Evolutionary conservation across 805 yeast genomes (phyloP).

Genomic region (Kazachstania taianensis): DNA sequence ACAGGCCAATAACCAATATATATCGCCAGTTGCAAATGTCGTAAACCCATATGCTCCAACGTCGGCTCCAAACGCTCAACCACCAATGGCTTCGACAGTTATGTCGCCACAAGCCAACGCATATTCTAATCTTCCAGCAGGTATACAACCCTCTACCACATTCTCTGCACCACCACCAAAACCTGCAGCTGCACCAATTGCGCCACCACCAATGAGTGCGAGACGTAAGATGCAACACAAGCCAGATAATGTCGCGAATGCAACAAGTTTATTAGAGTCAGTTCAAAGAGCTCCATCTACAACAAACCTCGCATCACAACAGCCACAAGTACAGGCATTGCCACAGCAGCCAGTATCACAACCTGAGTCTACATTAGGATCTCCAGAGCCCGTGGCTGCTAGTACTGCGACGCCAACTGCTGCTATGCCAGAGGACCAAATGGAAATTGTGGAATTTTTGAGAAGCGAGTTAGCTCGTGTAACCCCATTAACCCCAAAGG

Average conservation of each 20-base stretch:
- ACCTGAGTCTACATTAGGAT: no score
- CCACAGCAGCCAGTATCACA: no score
- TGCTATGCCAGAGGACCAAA: slow-evolving; percentile 43
- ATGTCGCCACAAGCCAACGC: slow-evolving; percentile 22
- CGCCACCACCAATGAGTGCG: slow-evolving; percentile 25
- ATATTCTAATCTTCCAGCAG: slow-evolving; percentile 22
- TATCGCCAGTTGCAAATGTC: slow-evolving; percentile 19
- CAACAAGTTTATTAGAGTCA: slow-evolving; percentile 16
- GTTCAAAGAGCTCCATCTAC: slow-evolving; percentile 8
- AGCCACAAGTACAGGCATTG: slow-evolving; percentile 1
- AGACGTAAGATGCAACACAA: background rate
- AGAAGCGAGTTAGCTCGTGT: slow-evolving; percentile 46
- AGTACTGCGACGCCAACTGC: slow-evolving; percentile 20
- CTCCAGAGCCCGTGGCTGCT: slow-evolving; percentile 4
- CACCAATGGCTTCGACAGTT: slow-evolving; percentile 17
- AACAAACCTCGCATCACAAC: background rate
- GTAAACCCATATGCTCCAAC: slow-evolving; percentile 32
- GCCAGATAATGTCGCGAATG: slow-evolving; percentile 16
- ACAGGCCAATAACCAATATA: slow-evolving; percentile 15
- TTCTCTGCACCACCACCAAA: slow-evolving; percentile 19
- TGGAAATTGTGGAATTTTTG: slow-evolving; percentile 51
- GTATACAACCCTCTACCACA: slow-evolving; percentile 2
- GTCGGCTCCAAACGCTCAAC: slow-evolving; percentile 7
- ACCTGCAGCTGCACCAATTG: slow-evolving; percentile 8
- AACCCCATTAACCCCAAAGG: slow-evolving; percentile 65